Base-by-base conservation (phyloP, 352 stramenopile genomes). In the Globisporangium spiculum region DNA sequence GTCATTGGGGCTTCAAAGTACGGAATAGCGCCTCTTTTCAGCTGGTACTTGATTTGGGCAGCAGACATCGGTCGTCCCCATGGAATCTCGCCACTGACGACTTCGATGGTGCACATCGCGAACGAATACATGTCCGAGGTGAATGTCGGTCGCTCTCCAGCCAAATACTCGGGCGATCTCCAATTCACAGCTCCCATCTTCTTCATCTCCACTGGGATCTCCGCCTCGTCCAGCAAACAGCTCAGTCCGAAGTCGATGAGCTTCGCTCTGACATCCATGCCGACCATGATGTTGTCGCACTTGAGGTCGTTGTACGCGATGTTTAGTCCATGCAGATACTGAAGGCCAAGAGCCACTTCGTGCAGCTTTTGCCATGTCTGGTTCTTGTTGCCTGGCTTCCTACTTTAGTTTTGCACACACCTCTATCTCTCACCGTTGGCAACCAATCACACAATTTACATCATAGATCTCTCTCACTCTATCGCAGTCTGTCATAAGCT, bases 231-330 rank as follows among this genome's bases (percentile, higher is more conserved):
- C 16, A 54, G 24, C 38, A 65, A 30, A 16, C 38, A 65, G 22
- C 62, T 67, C 20, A 67, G 32, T 8, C 72, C 72, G 44, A 77
- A 77, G 59, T 75, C 72, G 24, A 48, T 69, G 20, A 76, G 53
- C 67, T 70, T 74, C 8, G 50, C 71, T 9, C 65, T 67, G 12
- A 60, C 63, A 44, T 76, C 63, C 27, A 58, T 41, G 34, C 34
- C 34, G 34, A 14, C 34, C 34, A 41, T 41, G 34, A 41, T 41
- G 10, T 58, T 65, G 64, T 74, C 69, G 55, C 60, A 57, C 36
- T 71, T 74, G 20, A 74, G 59, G 20, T 74, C 67, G 24, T 52
- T 66, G 50, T 76, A 67, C n/a, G 70, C 60, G 10, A 72, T 72
- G 34, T 69, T 38, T 14, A 58, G 60, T 22, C 67, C 32, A 16